These are phyloP conservation scores for Miscanthus sacchariflorus DNA, from an alignment of 202 grass and related monocot species.

Conservation along the genomic window DNA sequence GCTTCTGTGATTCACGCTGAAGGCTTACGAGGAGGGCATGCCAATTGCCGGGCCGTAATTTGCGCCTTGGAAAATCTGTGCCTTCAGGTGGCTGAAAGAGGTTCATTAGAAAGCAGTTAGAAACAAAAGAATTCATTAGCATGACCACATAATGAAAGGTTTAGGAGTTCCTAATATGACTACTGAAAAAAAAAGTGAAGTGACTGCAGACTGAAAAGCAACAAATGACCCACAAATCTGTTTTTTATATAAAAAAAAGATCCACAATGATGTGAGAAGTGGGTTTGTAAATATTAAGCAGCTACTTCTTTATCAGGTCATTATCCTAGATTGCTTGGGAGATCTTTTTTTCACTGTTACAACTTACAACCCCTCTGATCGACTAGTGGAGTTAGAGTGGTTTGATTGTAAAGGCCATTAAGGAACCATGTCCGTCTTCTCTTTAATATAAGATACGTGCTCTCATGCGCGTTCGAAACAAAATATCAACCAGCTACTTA, in stretches of 20 bases:
- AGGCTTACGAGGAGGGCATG: constrained; percentile 32
- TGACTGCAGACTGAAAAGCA: neutral
- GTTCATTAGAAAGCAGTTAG: constrained; percentile 13
- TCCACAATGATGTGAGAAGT: neutral
- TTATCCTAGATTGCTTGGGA: neutral
- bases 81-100: constrained; percentile 53
- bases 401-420: neutral
- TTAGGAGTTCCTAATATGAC: neutral
- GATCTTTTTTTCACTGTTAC: neutral
- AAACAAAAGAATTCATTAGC: neutral
- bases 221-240: neutral
- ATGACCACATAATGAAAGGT: neutral
- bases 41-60: constrained; percentile 30
- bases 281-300: constrained; percentile 5
- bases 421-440: neutral
- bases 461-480: neutral
- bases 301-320: neutral
- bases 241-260: neutral
- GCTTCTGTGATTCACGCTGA: neutral
- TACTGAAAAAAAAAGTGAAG: neutral
- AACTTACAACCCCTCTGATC: neutral
- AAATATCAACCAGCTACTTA: neutral
- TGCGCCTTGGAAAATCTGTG: constrained; percentile 6
- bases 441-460: neutral
- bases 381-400: neutral